phyloP scores from a whole-genome alignment of 2,329 filamentous ascomycete genomes.

The Sporothrix schenckii region DNA sequence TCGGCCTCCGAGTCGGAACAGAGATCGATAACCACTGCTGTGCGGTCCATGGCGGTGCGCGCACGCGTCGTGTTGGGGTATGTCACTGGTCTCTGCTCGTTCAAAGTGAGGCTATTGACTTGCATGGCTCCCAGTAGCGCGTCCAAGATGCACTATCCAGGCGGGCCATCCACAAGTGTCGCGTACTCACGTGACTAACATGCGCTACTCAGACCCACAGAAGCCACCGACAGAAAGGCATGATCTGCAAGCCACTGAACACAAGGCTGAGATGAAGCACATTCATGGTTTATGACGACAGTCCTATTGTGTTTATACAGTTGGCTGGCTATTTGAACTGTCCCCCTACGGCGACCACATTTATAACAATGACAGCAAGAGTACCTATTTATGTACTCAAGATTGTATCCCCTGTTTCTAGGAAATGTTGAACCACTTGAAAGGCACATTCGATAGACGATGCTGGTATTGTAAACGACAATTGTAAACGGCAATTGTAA shows the following conservation, averaged over 20 bases:
- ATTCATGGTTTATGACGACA: no score
- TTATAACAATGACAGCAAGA: no score
- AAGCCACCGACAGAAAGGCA: no score
- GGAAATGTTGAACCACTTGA: no score
- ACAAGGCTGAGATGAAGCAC: no score
- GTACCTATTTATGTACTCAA: background rate
- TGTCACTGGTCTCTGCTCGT: background rate
- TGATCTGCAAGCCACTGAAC: no score
- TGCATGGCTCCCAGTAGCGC: background rate
- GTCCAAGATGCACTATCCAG: background rate
- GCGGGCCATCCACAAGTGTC: background rate
- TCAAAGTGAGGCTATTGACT: background rate
- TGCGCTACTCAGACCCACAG: background rate
- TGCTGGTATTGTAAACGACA: background rate
- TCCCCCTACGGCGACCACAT: no score
- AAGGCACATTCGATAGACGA: background rate
- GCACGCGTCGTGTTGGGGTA: background rate
- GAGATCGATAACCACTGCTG: conserved; percentile 29
- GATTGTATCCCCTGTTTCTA: no score
- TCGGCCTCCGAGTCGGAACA: conserved; percentile 27
- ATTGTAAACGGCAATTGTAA: no score
- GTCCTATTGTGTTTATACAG: no score
- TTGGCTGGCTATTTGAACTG: no score
- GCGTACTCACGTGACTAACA: conserved; percentile 20
- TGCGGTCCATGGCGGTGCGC: background rate